Base-by-base conservation (phyloP, 106 monocot genomes). In the Dendrobium catenatum region DNA sequence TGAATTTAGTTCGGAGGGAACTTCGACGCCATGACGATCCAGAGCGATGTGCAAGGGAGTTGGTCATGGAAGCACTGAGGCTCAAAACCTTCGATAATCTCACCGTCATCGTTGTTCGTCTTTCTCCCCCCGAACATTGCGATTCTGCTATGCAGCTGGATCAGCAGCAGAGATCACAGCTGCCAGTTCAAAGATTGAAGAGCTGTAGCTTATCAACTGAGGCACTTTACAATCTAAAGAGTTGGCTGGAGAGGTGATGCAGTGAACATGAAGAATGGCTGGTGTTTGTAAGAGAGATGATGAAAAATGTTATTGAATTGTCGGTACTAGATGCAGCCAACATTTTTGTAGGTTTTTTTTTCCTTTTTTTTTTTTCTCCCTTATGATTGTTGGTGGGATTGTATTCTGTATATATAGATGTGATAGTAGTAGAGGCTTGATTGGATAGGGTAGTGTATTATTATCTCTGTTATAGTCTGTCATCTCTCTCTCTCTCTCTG, bases 71-170 rank as follows among this genome's bases (percentile, higher is more conserved):
- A 80, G 92, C 92, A 1, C 72, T 89, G 48, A 82, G 89, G 80
- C 88, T 89, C 9, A 79, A 87, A 15, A 86, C 91, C 16, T 73
- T 85, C 8, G 91, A 92, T 29, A 92, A 92, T 49, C 85, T 92
- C 72, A 92, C 91, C 0, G 89, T 87, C 13, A 85, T 92, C 42
- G 87, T 92, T 5, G 81, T 92, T 16, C 89, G 91, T 77, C 89
- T 92, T 81, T 64, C 79, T 0, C 7, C 68, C 0, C 7, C 68
- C 0, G 87, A 92, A 66, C 75, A 68, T 73, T 26, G 75, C 18
- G 84, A 83, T 9, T 46, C 84, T 9, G 44, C 79, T 11, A 66
- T 78, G 22, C 68, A 48, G 16, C 41, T 22, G 10, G 40, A 75
- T 72, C 72, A 17, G 24, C 84, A 48, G 48, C 48, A 48, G 48